Base-by-base conservation (phyloP, 2,329 filamentous ascomycete species). In the Phialocephala sp. region DNA sequence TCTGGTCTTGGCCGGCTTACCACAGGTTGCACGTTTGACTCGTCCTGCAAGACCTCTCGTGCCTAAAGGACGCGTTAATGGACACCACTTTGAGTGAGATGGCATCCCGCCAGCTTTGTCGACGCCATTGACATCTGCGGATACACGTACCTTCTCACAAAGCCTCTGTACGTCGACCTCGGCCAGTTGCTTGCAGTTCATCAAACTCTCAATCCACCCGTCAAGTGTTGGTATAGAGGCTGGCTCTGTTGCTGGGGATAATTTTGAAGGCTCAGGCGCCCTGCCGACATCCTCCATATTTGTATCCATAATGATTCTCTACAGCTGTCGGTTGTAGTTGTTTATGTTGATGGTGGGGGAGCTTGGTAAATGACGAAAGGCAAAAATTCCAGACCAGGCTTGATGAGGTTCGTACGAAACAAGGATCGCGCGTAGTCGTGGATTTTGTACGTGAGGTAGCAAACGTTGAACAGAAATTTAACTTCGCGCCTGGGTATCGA, bases 221-320 rank as follows among this genome's bases (percentile, higher is more conserved):
- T 99, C 95, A 70, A 99, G 86, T 67, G 93, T 97, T 68, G 91
- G 89, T 83, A 97, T 95, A 73, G 93, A 92, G 68, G 94, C 89
- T 63, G 94, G 91, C 82, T 98, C 95, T 76, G 88, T 86, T 63
- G 88, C 83, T 59, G 93, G 88, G 66, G 91, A 88, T 74, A 97
- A 81, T 77, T 91, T 91, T 78, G 92, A 87, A 71, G 88, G 86
- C 78, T 91, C 89, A 71, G 93, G 91, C 76, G 91, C 89, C 81
- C 94, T 92, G 77, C 91, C 91, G 74, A 97, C 93, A 79, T 99
- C 95, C 84, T 97, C 94, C 95, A 99, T 99, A 81, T 96, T 97
- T 77, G 93, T 97, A 81, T 99, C 94, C 93, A 97, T 97, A 60
- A 61, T 73, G 65, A 56, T 12, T 22, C 24, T 32, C 22, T 32